Conservation (phyloP, 352 stramenopile species). For the Pythium vanterpoolii region DNA sequence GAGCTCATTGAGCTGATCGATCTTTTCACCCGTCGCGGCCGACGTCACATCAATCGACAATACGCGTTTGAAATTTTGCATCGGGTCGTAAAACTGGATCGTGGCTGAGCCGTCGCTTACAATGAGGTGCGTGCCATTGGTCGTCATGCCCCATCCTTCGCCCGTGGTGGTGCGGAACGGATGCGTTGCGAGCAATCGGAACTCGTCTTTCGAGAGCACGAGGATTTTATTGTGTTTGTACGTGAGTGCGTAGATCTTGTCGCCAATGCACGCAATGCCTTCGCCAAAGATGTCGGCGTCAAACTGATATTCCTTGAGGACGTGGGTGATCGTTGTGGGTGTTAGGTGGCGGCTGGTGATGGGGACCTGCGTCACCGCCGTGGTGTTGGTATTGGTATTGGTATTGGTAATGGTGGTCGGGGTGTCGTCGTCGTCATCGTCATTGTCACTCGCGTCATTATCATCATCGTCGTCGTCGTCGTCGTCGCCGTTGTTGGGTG, state of each 20-base stretch:
- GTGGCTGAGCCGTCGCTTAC: slow-evolving; percentile 80
- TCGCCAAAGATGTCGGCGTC: slow-evolving; percentile 69
- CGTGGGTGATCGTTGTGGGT: not conserved
- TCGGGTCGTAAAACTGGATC: slow-evolving; percentile 80
- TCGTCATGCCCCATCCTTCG: slow-evolving; percentile 90
- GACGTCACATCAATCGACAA: slow-evolving; percentile 50
- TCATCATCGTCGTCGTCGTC: slow-evolving; percentile 10
- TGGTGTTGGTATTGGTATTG: not conserved
- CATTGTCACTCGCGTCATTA: not conserved
- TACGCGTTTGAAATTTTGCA: slow-evolving; percentile 45
- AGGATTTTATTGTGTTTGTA: slow-evolving; percentile 72
- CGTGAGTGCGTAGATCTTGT: slow-evolving; percentile 81
- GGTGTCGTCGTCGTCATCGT: slow-evolving; percentile 2
- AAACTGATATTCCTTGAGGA: slow-evolving; percentile 55
- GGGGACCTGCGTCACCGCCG: not conserved
- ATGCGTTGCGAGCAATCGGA: slow-evolving; percentile 49
- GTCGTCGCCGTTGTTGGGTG: not conserved
- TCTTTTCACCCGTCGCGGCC: slow-evolving; percentile 20
- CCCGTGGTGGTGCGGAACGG: slow-evolving; percentile 67
- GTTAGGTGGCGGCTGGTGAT: slow-evolving; percentile 14
- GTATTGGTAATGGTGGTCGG: not conserved
- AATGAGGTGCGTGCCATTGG: slow-evolving; percentile 75
- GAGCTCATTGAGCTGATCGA: slow-evolving; percentile 82
- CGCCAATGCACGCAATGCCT: slow-evolving; percentile 62
- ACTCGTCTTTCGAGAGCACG: slow-evolving; percentile 50